Percentiles rank a stretch among this genome's conserved stretches.
Conservation (phyloP, 2,329 filamentous ascomycete genomes). For the Penicillium sp. region DNA sequence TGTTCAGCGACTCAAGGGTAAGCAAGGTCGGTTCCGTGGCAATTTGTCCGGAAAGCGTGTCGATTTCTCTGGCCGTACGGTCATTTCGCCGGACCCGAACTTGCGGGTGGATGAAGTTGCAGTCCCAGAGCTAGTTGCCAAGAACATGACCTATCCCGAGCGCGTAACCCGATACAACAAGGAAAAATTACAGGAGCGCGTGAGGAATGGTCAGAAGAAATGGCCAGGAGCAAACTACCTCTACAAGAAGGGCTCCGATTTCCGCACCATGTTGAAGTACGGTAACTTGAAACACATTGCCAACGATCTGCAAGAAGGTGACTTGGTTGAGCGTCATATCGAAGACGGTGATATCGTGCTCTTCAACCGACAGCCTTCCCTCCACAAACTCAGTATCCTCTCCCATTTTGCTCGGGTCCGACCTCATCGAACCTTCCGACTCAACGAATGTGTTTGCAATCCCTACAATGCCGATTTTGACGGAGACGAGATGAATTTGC, state of each 20-base stretch:
- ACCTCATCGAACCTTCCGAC: conserved; percentile 89
- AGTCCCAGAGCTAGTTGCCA: conserved; percentile 84
- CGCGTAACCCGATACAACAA: conserved; percentile 79
- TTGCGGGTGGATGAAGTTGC: conserved; percentile 89
- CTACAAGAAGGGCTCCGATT: conserved; percentile 63
- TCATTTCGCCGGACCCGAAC: conserved; percentile 96
- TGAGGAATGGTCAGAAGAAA: conserved; percentile 67
- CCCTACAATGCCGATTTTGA: conserved; percentile 99
- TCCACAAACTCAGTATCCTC: conserved; percentile 98
- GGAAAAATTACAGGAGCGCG: conserved; percentile 67
- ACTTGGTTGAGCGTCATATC: conserved; percentile 88
- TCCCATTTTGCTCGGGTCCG: conserved; percentile 89
- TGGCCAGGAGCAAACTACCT: conserved; percentile 88
- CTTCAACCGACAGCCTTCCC: conserved; percentile 94
- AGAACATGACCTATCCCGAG: conserved; percentile 93
- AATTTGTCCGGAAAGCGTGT: conserved; percentile 98
- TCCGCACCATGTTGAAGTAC: conserved; percentile 71
- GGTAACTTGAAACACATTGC: conserved; percentile 67
- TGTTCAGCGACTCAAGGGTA: conserved; percentile 91
- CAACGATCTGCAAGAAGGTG: conserved; percentile 69
- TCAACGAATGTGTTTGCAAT: conserved; percentile 97
- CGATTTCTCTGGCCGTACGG: conserved; percentile 93
- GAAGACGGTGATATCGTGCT: conserved; percentile 94
- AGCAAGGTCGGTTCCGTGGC: conserved; percentile 93
- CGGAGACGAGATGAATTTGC: conserved; percentile 97